Conservation (phyloP, 768 basidiomycete genomes). For the Amanita thiersii region DNA sequence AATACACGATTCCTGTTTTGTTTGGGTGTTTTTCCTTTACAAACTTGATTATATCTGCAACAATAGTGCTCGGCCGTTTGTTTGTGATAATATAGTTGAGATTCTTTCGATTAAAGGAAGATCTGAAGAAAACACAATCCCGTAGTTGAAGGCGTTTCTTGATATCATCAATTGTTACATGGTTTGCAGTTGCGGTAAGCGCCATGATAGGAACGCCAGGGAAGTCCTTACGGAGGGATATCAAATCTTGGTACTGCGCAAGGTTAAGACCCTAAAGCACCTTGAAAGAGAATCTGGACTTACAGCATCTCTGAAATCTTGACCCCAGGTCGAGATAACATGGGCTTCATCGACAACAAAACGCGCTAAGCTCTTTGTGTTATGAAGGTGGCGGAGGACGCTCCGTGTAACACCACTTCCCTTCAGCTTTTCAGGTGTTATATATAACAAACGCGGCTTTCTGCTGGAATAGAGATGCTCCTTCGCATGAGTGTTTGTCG, state of each 20-base stretch:
- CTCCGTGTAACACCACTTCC: constrained; percentile 47
- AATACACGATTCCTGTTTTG: constrained; percentile 83
- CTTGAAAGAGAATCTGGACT: constrained; percentile 16
- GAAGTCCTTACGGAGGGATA: constrained; percentile 62
- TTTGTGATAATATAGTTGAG: constrained; percentile 61
- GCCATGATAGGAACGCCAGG: constrained; percentile 90
- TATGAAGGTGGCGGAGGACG: constrained; percentile 53
- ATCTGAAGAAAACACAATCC: constrained; percentile 51
- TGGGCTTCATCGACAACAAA: constrained; percentile 98
- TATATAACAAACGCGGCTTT: constrained; percentile 69
- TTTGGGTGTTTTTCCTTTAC: constrained; percentile 50
- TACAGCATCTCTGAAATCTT: constrained; percentile 84
- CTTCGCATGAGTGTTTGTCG: constrained; percentile 28
- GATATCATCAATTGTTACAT: constrained; percentile 72
- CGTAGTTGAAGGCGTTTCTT: constrained; percentile 56
- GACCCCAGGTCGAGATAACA: constrained; percentile 91
- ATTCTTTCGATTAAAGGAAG: constrained; percentile 94
- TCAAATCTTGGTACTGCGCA: constrained; percentile 59
- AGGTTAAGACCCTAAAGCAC: background rate
- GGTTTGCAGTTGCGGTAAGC: constrained; percentile 90
- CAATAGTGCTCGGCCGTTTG: constrained; percentile 28
- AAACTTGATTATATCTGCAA: constrained; percentile 60
- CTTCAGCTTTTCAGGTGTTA: constrained; percentile 86
- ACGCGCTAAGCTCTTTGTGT: constrained; percentile 54
- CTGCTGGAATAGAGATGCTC: constrained; percentile 31